Conservation (phyloP, 2,329 filamentous ascomycete genomes). For the Pseudopithomyces maydicus region DNA sequence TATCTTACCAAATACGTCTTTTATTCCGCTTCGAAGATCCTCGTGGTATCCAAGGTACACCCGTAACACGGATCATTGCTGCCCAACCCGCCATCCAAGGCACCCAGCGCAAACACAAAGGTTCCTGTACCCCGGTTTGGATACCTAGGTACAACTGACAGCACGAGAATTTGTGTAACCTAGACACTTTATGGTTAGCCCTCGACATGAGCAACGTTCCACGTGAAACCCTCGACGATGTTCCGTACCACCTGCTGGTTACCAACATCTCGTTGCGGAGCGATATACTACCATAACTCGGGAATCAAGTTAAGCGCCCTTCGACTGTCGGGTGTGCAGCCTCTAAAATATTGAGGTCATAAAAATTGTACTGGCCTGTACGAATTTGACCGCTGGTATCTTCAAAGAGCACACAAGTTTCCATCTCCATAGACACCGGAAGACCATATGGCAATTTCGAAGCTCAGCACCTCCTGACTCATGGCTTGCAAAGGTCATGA, state of each 20-base stretch:
- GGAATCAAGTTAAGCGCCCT: too few relatives aligned
- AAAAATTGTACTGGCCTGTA: too few relatives aligned
- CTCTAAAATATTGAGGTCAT: not conserved
- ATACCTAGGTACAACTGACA: not conserved
- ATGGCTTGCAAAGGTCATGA: too few relatives aligned
- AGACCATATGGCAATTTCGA: too few relatives aligned
- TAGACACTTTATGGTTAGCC: not conserved
- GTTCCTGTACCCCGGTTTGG: too few relatives aligned
- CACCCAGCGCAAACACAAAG: not conserved
- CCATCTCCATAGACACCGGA: too few relatives aligned
- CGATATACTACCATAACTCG: conserved; percentile 11
- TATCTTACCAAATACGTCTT: not conserved
- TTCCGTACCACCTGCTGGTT: conserved; percentile 4
- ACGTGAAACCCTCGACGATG: conserved; percentile 12
- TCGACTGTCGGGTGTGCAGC: not conserved
- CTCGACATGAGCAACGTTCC: conserved; percentile 13
- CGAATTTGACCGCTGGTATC: too few relatives aligned
- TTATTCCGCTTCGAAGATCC: not conserved
- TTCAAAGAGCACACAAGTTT: too few relatives aligned
- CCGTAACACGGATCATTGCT: not conserved
- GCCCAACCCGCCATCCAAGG: not conserved
- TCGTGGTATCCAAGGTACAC: not conserved
- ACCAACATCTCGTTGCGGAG: conserved; percentile 7
- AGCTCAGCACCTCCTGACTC: too few relatives aligned
- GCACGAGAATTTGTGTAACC: not conserved